Evolutionary conservation across 495 filamentous ascomycete genomes (phyloP).

Genomic region (Neurospora sp.): DNA sequence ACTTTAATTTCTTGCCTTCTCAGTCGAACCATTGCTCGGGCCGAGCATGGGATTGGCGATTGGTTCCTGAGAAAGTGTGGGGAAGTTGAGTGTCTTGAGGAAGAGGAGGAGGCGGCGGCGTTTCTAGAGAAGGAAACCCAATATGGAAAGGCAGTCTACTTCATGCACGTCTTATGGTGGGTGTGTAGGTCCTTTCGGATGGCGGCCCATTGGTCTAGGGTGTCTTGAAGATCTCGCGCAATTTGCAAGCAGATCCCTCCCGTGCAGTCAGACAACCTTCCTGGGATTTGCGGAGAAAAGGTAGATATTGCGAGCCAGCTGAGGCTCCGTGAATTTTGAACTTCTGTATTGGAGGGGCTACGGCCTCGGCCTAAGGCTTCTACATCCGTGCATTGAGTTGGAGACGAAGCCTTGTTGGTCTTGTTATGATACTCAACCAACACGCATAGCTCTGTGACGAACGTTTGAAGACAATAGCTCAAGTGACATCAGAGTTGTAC

Average conservation of each 20-base stretch:
- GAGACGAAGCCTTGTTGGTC: not conserved
- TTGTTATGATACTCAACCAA: not conserved
- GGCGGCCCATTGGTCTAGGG: not conserved
- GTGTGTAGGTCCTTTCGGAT: not conserved
- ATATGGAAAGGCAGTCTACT: not conserved
- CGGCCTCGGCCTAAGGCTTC: not conserved
- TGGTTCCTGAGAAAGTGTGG: constrained; percentile 18
- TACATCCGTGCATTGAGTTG: not conserved
- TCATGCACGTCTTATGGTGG: not conserved
- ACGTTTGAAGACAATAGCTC: not conserved
- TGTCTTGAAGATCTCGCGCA: not conserved
- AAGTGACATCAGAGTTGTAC: not conserved
- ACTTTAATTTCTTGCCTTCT: constrained; percentile 16
- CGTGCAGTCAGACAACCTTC: not conserved
- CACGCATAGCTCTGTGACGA: not conserved
- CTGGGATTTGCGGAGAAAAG: not conserved
- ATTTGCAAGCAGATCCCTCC: not conserved
- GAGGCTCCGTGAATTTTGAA: not conserved
- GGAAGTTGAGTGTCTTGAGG: constrained; percentile 7
- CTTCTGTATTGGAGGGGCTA: not conserved
- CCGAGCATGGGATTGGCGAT: constrained; percentile 19
- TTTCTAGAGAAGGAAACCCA: not conserved
- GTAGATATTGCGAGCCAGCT: not conserved
- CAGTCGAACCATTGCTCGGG: constrained; percentile 16
- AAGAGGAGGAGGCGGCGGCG: not conserved